Percentiles rank a stretch among this genome's conserved stretches.
Evolutionary conservation across 2,329 filamentous ascomycete genomes (phyloP).

Genomic region (Pseudocercospora ulei): DNA sequence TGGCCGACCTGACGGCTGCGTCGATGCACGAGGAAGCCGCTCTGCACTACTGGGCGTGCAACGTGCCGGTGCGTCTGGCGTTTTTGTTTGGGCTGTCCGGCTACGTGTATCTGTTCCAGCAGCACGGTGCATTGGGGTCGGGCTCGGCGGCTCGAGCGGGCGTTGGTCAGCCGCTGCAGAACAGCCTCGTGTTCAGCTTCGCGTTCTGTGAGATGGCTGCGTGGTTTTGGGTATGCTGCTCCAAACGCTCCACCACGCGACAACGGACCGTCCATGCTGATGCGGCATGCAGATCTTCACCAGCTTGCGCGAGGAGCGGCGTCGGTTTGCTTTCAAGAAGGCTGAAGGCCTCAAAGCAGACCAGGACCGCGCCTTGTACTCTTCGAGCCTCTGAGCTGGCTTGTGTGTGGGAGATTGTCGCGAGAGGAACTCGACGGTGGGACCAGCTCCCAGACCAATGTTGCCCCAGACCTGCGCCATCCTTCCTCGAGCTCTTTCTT

Average conservation of each 20-base stretch:
- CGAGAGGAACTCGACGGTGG: too few species aligned
- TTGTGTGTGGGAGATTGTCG: too few species aligned
- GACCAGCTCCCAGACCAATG: too few species aligned
- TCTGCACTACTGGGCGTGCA: conserved; percentile 42
- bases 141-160: conserved; percentile 22
- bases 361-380: conserved; percentile 30
- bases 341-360: conserved; percentile 33
- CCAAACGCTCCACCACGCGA: neutral
- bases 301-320: conserved; percentile 56
- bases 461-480: too few species aligned
- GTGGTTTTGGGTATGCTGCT: conserved; percentile 67
- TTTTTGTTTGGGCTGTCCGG: conserved; percentile 53
- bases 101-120: conserved; percentile 56
- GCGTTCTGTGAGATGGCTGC: conserved; percentile 71
- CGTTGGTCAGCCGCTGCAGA: conserved; percentile 59
- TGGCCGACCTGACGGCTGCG: conserved; percentile 42
- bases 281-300: conserved; percentile 45
- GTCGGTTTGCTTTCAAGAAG: conserved; percentile 31
- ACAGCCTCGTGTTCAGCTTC: conserved; percentile 74
- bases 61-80: conserved; percentile 55
- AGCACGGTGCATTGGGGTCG: conserved; percentile 41
- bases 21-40: conserved; percentile 39
- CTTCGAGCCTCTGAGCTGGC: too few species aligned
- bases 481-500: too few species aligned
- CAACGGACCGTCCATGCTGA: neutral